Conservation (phyloP, 768 basidiomycete genomes). For the Amylocystis lapponica region DNA sequence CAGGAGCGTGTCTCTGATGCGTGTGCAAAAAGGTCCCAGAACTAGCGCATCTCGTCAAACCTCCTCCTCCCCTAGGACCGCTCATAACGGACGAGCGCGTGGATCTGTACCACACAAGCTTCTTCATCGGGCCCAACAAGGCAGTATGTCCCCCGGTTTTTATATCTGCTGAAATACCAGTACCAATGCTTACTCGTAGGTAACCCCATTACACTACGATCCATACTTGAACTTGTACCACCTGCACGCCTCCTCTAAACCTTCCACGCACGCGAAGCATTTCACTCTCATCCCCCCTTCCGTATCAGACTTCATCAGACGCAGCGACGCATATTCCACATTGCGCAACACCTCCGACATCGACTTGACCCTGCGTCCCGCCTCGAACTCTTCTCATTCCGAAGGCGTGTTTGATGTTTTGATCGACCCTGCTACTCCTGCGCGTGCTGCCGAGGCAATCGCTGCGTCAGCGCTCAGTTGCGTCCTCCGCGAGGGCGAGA, state of each 20-base stretch:
- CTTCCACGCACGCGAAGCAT: constrained; percentile 15
- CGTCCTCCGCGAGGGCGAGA: constrained; percentile 18
- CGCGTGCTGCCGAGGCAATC: constrained; percentile 6
- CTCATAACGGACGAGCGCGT: constrained; percentile 8
- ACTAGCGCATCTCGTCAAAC: constrained; percentile 3
- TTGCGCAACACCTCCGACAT: constrained; percentile 14
- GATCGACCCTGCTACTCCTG: constrained; percentile 3
- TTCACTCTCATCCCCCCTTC: constrained; percentile 17
- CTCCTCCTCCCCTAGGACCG: constrained; percentile 10
- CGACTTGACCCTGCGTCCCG: constrained; percentile 6
- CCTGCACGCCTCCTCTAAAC: constrained; percentile 15
- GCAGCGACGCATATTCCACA: constrained; percentile 1
- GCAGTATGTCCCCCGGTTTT: constrained; percentile 7
- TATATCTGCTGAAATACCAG: not conserved
- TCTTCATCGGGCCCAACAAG: constrained; percentile 18
- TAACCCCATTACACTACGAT: constrained; percentile 20
- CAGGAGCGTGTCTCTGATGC: not conserved
- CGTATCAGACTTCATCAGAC: constrained; percentile 3
- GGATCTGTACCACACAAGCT: constrained; percentile 18
- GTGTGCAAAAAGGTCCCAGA: constrained; percentile 5
- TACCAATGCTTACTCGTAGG: constrained; percentile 5
- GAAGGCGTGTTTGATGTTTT: constrained; percentile 1
- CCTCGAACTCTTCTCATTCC: not conserved
- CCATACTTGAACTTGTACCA: constrained; percentile 21
- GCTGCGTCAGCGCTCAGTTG: constrained; percentile 11